These are phyloP conservation scores for Cercospora berteroae DNA, from an alignment of 2,329 filamentous ascomycete genomes.

Conservation along the genomic window DNA sequence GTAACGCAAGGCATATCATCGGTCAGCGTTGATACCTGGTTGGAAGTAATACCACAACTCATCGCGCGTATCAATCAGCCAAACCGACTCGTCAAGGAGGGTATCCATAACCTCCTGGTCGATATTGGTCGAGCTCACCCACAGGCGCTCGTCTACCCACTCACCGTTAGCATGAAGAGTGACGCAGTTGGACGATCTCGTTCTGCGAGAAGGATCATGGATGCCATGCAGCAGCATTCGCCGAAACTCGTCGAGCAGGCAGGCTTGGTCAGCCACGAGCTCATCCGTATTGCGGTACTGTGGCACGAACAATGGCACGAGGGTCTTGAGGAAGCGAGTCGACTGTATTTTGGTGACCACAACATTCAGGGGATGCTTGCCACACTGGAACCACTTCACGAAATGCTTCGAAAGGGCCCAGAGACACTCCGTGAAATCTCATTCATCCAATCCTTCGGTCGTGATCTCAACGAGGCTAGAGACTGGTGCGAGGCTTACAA, in stretches of 20 bases:
- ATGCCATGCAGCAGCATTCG: slow-evolving; percentile 95
- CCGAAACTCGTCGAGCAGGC: slow-evolving; percentile 90
- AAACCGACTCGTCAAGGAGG: slow-evolving; percentile 80
- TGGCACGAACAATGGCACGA: slow-evolving; percentile 99
- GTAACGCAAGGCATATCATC: slow-evolving; percentile 88
- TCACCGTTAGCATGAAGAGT: slow-evolving; percentile 98
- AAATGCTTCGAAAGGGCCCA: slow-evolving; percentile 83
- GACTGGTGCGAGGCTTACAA: slow-evolving; percentile 96
- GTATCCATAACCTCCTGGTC: slow-evolving; percentile 86
- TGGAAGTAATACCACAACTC: slow-evolving; percentile 95
- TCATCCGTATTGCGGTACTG: slow-evolving; percentile 92
- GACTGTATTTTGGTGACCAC: slow-evolving; percentile 94
- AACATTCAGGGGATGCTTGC: slow-evolving; percentile 98
- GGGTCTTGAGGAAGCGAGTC: slow-evolving; percentile 90
- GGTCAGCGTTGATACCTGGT: slow-evolving; percentile 96
- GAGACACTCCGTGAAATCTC: slow-evolving; percentile 95
- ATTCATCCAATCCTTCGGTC: slow-evolving; percentile 94
- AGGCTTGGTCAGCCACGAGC: slow-evolving; percentile 89
- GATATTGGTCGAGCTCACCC: slow-evolving; percentile 94
- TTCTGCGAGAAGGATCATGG: slow-evolving; percentile 92
- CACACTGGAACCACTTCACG: slow-evolving; percentile 84
- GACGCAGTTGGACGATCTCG: slow-evolving; percentile 79
- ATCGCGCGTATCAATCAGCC: slow-evolving; percentile 97
- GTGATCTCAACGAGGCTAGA: slow-evolving; percentile 88
- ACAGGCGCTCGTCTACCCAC: slow-evolving; percentile 91